phyloP scores from a whole-genome alignment of 1,284 basidiomycete species.

The Cryptococcus maquisensis region DNA sequence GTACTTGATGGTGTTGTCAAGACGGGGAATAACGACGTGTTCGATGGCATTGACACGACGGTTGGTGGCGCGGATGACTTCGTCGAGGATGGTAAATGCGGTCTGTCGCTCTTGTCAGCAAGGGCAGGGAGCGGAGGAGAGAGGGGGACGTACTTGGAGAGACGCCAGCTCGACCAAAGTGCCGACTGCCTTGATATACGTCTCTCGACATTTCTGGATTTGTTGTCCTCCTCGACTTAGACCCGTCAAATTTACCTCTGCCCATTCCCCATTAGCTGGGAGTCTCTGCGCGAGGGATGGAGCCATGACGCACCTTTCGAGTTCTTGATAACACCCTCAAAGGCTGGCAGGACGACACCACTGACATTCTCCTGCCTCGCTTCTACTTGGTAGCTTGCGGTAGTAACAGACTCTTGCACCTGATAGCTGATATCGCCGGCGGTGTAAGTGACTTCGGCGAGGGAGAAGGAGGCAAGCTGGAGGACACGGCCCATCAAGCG shows the following conservation, averaged over 20 bases:
- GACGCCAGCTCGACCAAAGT: constrained; percentile 96
- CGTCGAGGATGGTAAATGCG: constrained; percentile 97
- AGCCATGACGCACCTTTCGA: constrained; percentile 62
- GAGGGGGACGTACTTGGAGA: constrained; percentile 52
- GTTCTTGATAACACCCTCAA: constrained; percentile 76
- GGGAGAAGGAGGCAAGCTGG: constrained; percentile 95
- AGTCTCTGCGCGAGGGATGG: not conserved
- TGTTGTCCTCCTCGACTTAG: constrained; percentile 96
- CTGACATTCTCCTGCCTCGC: constrained; percentile 98
- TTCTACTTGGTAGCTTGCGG: constrained; percentile 86
- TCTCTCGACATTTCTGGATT: constrained; percentile 86
- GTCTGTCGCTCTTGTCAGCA: constrained; percentile 58
- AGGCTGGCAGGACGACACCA: constrained; percentile 93
- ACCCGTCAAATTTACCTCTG: constrained; percentile 97
- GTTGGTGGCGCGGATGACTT: constrained; percentile 97
- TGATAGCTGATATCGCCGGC: constrained; percentile 97
- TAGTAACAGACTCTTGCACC: constrained; percentile 62
- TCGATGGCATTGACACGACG: constrained; percentile 98
- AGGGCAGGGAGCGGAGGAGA: not conserved
- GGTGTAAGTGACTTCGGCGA: constrained; percentile 96
- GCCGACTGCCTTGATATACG: constrained; percentile 94
- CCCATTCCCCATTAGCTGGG: not conserved
- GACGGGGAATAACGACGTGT: constrained; percentile 89
- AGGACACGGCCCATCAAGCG: constrained; percentile 98
- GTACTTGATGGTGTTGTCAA: constrained; percentile 97